A percentile compares a stretch with the other conserved stretches of the same genome.
These are phyloP conservation scores for Nakazawaea siamensis DNA, from an alignment of 805 yeast genomes.

Conservation along the genomic window DNA sequence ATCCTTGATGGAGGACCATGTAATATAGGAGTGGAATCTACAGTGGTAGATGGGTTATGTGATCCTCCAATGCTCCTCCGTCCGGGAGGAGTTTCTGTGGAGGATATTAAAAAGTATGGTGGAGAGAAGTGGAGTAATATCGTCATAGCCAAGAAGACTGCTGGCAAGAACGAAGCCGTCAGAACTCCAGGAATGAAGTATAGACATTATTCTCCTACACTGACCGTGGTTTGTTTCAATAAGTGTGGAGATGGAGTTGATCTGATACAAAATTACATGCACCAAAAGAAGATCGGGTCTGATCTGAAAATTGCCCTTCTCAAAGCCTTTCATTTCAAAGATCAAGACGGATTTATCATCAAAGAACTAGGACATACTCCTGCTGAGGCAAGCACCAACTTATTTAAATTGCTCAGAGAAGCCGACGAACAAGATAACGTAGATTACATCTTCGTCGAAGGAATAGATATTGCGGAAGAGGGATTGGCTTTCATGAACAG, in stretches of 20 bases:
- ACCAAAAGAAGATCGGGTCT: slow-evolving; percentile 10
- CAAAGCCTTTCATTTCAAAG: slow-evolving; percentile 29
- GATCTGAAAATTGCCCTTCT: slow-evolving; percentile 44
- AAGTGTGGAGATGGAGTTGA: slow-evolving; percentile 36
- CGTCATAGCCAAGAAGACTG: slow-evolving; percentile 55
- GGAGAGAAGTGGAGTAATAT: slow-evolving; percentile 63
- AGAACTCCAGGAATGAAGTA: slow-evolving; percentile 98
- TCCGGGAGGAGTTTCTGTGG: slow-evolving; percentile 90
- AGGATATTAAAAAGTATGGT: slow-evolving; percentile 57
- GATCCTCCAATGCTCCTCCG: slow-evolving; percentile 81
- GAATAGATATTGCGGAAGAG: slow-evolving; percentile 63
- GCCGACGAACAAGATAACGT: slow-evolving; percentile 59
- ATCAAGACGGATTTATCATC: slow-evolving; percentile 18
- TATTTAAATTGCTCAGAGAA: slow-evolving; percentile 66
- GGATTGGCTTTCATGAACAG: slow-evolving; percentile 96
- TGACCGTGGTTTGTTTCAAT: slow-evolving; percentile 64
- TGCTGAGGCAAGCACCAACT: slow-evolving; percentile 59
- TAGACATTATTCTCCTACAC: slow-evolving; percentile 88
- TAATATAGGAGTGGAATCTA: slow-evolving; percentile 85
- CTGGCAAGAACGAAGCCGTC: slow-evolving; percentile 59
- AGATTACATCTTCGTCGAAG: slow-evolving; percentile 76
- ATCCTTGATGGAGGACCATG: slow-evolving; percentile 90
- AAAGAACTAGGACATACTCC: slow-evolving; percentile 37
- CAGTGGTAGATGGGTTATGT: slow-evolving; percentile 86
- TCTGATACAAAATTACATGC: slow-evolving; percentile 22